phyloP scores from a whole-genome alignment of 345 rosid species.

The Populus tremula region DNA sequence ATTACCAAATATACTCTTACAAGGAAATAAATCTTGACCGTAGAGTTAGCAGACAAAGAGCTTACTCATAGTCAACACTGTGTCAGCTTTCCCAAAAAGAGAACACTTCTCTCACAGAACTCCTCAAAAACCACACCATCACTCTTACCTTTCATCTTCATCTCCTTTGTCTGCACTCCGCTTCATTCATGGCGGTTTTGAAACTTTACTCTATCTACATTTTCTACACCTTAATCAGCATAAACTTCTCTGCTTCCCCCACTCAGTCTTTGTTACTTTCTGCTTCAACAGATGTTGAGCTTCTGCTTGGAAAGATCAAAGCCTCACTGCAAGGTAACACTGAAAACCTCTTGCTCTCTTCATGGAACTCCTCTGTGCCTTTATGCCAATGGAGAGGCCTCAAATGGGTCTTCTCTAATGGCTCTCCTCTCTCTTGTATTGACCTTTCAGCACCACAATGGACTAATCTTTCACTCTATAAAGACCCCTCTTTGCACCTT shows the following conservation, averaged over 20 bases:
- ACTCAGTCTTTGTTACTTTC: slow-evolving; percentile 13
- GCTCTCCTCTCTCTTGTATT: slow-evolving; percentile 53
- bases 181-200: slow-evolving; percentile 50
- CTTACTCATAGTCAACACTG: slow-evolving; percentile 43
- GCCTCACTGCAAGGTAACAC: slow-evolving; percentile 70
- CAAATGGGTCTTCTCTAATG: slow-evolving; percentile 80
- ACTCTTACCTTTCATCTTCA: slow-evolving; percentile 15
- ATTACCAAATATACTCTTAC: too few relatives aligned
- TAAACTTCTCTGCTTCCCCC: slow-evolving; percentile 9
- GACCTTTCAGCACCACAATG: slow-evolving; percentile 65
- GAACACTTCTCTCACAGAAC: slow-evolving; percentile 24
- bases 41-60: slow-evolving; percentile 30
- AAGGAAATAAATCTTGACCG: slow-evolving; percentile 41
- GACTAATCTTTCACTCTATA: slow-evolving; percentile 62
- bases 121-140: slow-evolving; percentile 25
- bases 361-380: slow-evolving; percentile 88
- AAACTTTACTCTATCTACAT: slow-evolving; percentile 38
- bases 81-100: slow-evolving; percentile 53
- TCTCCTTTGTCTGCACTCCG: slow-evolving; percentile 23
- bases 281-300: slow-evolving; percentile 64
- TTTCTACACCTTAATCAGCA: slow-evolving; percentile 30
- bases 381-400: slow-evolving; percentile 98
- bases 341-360: slow-evolving; percentile 78
- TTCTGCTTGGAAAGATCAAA: slow-evolving; percentile 68
- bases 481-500: slow-evolving; percentile 74